These are phyloP conservation scores for Waitea zeae DNA, from an alignment of 1,284 basidiomycete genomes.

Conservation along the genomic window DNA sequence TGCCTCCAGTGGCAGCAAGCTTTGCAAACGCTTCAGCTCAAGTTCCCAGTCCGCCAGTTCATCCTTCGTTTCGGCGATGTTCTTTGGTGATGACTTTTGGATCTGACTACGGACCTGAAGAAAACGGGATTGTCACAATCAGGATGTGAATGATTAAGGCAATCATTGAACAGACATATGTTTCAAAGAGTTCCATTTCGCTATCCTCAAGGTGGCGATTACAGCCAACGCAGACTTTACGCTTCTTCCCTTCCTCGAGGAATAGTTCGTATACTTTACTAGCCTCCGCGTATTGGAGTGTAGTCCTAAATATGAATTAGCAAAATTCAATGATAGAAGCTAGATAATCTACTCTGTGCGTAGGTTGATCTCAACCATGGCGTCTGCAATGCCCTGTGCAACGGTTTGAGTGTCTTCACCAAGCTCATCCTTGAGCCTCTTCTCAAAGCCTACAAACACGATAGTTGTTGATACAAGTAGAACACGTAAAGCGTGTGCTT, in stretches of 20 bases:
- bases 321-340: background rate
- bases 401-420: constrained; percentile 26
- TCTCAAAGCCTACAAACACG: constrained; percentile 30
- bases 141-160: no score
- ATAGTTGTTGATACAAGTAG: constrained; percentile 2
- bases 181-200: constrained; percentile 50
- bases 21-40: constrained; percentile 40
- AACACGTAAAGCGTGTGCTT: constrained; percentile 6
- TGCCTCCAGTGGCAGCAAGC: constrained; percentile 34
- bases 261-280: constrained; percentile 46
- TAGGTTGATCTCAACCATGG: constrained; percentile 31
- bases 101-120: constrained; percentile 37
- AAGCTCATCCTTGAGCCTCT: constrained; percentile 29
- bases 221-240: constrained; percentile 66
- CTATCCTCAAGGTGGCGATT: constrained; percentile 46
- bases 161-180: constrained; percentile 43
- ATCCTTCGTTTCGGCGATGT: constrained; percentile 19
- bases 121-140: background rate
- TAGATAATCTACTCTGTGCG: constrained; percentile 29
- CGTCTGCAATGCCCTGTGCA: constrained; percentile 40
- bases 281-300: constrained; percentile 19
- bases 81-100: constrained; percentile 25
- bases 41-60: constrained; percentile 46
- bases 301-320: constrained; percentile 9
- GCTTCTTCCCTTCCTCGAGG: constrained; percentile 39